A percentile compares a stretch with the other conserved stretches of the same genome.
phyloP scores from a whole-genome alignment of 495 filamentous ascomycete genomes.

The Elaphomyces granulatus region DNA sequence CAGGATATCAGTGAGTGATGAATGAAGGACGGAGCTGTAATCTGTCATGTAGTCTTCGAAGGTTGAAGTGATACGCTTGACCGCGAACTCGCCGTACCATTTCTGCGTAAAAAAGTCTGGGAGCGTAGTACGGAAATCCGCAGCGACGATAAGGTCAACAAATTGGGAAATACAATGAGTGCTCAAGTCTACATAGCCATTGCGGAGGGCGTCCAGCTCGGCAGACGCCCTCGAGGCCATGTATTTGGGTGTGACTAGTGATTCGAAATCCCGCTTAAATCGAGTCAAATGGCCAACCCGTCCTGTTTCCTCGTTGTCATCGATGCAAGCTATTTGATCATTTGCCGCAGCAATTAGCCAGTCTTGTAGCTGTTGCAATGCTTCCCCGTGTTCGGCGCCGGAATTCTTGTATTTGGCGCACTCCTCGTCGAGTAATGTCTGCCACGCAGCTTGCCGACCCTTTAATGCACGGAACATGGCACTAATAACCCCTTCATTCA shows the following conservation, averaged over 20 bases:
- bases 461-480: slow-evolving; percentile 82
- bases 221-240: slow-evolving; percentile 49
- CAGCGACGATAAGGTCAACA: slow-evolving; percentile 64
- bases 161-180: slow-evolving; percentile 83
- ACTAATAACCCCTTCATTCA: slow-evolving; percentile 85
- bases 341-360: slow-evolving; percentile 96
- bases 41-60: slow-evolving; percentile 89
- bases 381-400: slow-evolving; percentile 50
- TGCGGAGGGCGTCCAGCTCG: slow-evolving; percentile 59
- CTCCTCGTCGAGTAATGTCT: slow-evolving; percentile 79
- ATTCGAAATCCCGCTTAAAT: slow-evolving; percentile 65
- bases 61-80: slow-evolving; percentile 81
- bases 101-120: slow-evolving; percentile 77
- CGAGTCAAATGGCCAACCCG: slow-evolving; percentile 62
- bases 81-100: slow-evolving; percentile 72
- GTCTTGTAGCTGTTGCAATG: slow-evolving; percentile 68
- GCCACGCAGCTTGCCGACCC: slow-evolving; percentile 67
- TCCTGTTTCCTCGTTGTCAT: slow-evolving; percentile 57
- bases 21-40: slow-evolving; percentile 65
- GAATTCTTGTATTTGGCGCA: slow-evolving; percentile 49
- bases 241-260: slow-evolving; percentile 69
- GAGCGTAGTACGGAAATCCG: slow-evolving; percentile 71
- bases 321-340: slow-evolving; percentile 95
- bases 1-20: slow-evolving; percentile 71
- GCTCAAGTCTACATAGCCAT: slow-evolving; percentile 86